phyloP scores from a whole-genome alignment of 2,329 filamentous ascomycete species.

The Phaeoacremonium minimum region DNA sequence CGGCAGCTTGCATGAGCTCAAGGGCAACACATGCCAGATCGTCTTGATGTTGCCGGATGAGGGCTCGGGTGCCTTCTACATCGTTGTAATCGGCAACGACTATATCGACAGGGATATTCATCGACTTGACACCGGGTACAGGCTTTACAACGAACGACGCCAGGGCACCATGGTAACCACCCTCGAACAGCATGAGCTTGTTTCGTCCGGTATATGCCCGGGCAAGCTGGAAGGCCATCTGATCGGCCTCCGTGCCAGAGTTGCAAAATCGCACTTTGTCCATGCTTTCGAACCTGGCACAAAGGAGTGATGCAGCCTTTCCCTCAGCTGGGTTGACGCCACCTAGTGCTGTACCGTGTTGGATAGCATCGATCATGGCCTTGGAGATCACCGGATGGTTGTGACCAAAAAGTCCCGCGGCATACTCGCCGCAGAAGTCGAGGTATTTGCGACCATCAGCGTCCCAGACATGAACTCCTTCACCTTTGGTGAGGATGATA shows the following conservation, averaged over 20 bases:
- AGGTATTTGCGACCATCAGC: not conserved
- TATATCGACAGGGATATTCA: not conserved
- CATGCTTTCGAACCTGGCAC: not conserved
- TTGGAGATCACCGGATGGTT: not conserved
- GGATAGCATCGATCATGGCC: not conserved
- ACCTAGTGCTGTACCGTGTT: not conserved
- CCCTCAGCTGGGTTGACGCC: not conserved
- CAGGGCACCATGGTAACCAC: not conserved
- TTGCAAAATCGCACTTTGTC: not conserved
- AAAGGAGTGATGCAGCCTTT: not conserved
- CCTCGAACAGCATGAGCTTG: not conserved
- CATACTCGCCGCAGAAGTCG: not conserved
- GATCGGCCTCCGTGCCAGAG: not conserved
- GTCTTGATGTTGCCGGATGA: not conserved
- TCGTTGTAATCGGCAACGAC: not conserved
- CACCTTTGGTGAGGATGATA: not conserved
- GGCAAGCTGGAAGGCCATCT: not conserved
- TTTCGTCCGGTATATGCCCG: not conserved
- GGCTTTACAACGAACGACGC: not conserved
- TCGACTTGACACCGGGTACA: not conserved
- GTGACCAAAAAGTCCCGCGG: not conserved
- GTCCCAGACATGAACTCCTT: not conserved
- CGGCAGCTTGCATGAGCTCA: not conserved
- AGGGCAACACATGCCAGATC: not conserved
- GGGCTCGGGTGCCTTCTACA: not conserved